Evolutionary conservation across 108 stramenopile species (phyloP).

Genomic region (Chaetoceros tenuissimus): DNA sequence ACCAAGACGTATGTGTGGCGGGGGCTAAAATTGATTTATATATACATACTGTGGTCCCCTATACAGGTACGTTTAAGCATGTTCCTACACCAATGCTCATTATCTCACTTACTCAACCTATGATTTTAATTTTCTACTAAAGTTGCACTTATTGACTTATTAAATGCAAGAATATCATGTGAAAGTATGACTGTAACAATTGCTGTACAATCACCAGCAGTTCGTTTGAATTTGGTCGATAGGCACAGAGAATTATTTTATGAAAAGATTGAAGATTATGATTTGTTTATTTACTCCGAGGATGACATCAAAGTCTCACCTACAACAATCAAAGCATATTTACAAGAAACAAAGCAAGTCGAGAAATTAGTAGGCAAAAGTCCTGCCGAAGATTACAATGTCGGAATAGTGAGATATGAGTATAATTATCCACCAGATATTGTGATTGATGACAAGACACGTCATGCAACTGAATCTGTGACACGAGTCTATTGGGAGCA

Average conservation of each 20-base stretch:
- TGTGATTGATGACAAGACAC: slow-evolving; percentile 76
- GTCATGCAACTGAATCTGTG: slow-evolving; percentile 75
- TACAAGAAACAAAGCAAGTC: slow-evolving; percentile 61
- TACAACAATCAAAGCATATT: slow-evolving; percentile 61
- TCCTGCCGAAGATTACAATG: slow-evolving; percentile 56
- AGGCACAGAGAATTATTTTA: slow-evolving; percentile 74
- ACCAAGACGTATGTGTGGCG: slow-evolving; percentile 65
- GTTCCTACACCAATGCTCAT: background rate
- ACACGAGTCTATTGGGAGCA: slow-evolving; percentile 87
- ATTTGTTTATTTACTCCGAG: slow-evolving; percentile 80
- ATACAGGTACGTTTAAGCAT: slow-evolving; percentile 43
- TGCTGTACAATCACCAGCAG: slow-evolving; percentile 33
- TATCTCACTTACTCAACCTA: background rate
- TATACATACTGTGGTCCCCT: slow-evolving; percentile 63
- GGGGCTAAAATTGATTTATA: slow-evolving; percentile 66
- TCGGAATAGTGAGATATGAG: slow-evolving; percentile 83
- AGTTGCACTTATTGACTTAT: slow-evolving; percentile 47
- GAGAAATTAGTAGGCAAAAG: slow-evolving; percentile 31
- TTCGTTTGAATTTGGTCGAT: slow-evolving; percentile 75
- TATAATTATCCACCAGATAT: slow-evolving; percentile 79
- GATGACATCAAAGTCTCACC: slow-evolving; percentile 83
- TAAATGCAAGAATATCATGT: slow-evolving; percentile 51
- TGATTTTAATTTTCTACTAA: slow-evolving; percentile 1
- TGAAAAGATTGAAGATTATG: slow-evolving; percentile 61
- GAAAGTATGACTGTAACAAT: slow-evolving; percentile 42